Base-by-base conservation (phyloP, 257 asterid species). In the Solanum peruvianum region DNA sequence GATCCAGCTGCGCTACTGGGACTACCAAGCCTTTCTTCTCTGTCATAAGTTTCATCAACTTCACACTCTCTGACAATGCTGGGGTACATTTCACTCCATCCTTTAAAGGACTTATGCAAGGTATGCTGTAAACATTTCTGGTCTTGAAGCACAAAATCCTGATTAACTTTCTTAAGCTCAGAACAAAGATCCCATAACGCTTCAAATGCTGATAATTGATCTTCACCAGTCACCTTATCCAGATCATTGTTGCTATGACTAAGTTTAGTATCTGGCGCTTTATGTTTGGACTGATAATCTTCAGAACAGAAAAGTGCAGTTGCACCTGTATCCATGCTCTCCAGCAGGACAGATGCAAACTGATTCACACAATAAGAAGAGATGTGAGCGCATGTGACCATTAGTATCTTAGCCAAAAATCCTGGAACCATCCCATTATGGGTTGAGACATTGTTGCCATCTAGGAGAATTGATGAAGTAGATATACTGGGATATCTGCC, bases 1-100 rank as follows among this genome's bases (percentile, higher is more conserved):
- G 99, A 96, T 88, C 98, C 98, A 73, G 91, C 92, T 67, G 93
- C 91, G 87, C 88, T 93, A 83, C 89, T 85, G 58, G 96, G 95
- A 89, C 96, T 94, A 85, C 90, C 94, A 86, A 88, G 88, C 86
- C 88, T 91, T 88, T 94, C 95, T 87, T 95, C 97, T 91, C 91
- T 93, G 78, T 92, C 94, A 89, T 84, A 91, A 86, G 87, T 91
- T 90, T 91, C 96, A 89, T 90, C 98, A 58, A 91, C 86, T 91
- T 92, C 98, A 73, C 92, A 93, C 91, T 93, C 96, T 67, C 91
- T 92, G 86, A 92, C 90, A 89, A 97, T 93, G 90, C 91, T 88
- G 87, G 86, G 85, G 92, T 92, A 94, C 86, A 94, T 92, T 87
- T 92, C 93, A 71, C 76, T 86, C 99, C 99, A 97, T 83, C 94